A percentile compares a stretch with the other conserved stretches of the same genome.
phyloP scores from a whole-genome alignment of 2,329 filamentous ascomycete genomes.

The Alternaria ethzedia region DNA sequence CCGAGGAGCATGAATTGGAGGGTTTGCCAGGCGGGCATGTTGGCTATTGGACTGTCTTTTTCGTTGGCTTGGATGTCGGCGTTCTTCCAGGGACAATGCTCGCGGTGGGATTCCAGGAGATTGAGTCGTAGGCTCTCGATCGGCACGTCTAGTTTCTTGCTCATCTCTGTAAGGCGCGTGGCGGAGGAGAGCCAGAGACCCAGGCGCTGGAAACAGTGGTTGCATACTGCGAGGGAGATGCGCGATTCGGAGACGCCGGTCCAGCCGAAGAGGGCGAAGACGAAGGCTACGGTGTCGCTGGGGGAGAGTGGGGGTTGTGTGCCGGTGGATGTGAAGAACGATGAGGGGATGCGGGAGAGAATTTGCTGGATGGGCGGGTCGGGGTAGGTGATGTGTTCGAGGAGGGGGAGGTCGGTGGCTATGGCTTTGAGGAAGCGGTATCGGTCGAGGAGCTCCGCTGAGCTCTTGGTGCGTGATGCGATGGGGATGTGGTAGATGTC shows the following conservation, averaged over 20 bases:
- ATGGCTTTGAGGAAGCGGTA: slow-evolving; percentile 49
- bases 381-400: slow-evolving; percentile 43
- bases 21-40: slow-evolving; percentile 46
- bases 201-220: slow-evolving; percentile 84
- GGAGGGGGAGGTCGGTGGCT: slow-evolving; percentile 38
- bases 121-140: slow-evolving; percentile 43
- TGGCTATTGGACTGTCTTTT: slow-evolving; percentile 35
- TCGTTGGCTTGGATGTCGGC: slow-evolving; percentile 40
- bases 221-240: slow-evolving; percentile 78
- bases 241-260: slow-evolving; percentile 64
- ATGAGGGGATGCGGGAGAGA: slow-evolving; percentile 30
- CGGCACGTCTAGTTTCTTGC: slow-evolving; percentile 38
- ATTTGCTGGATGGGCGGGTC: slow-evolving; percentile 34
- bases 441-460: slow-evolving; percentile 47
- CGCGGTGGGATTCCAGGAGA: slow-evolving; percentile 47
- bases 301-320: slow-evolving; percentile 25
- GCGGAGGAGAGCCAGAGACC: slow-evolving; percentile 86
- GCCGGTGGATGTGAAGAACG: slow-evolving; percentile 30
- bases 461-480: slow-evolving; percentile 45
- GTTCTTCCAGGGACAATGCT: slow-evolving; percentile 52
- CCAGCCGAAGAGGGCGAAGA: slow-evolving; percentile 56
- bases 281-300: slow-evolving; percentile 35
- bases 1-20: slow-evolving; percentile 42
- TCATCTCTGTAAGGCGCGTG: slow-evolving; percentile 41
- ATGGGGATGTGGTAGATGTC: slow-evolving; percentile 68